A percentile compares a stretch with the other conserved stretches of the same genome.
phyloP scores from a whole-genome alignment of 306 rosid species.

The Mimosa pudica region DNA sequence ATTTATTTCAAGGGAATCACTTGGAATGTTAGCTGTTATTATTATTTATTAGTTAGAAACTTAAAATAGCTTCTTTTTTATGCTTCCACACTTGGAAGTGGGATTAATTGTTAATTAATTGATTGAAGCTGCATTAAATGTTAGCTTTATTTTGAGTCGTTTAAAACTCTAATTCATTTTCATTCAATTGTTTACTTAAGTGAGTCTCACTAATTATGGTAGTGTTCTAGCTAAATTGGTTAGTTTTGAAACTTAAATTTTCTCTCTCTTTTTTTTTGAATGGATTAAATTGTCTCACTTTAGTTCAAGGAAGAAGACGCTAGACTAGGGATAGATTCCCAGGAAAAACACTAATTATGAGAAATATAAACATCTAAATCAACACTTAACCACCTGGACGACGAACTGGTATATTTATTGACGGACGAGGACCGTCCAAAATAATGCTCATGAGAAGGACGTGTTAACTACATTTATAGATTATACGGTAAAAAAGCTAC shows the following conservation, averaged over 20 bases:
- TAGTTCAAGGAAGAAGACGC: not conserved
- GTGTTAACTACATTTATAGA: not conserved
- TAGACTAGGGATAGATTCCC: not conserved
- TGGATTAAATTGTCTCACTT: not conserved
- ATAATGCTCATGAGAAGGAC: not conserved
- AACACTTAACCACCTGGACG: not conserved
- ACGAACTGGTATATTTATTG: not conserved
- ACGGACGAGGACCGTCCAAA: not conserved
- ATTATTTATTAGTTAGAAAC: not conserved
- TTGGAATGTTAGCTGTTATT: not conserved
- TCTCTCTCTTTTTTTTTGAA: not conserved
- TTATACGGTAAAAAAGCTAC: no score
- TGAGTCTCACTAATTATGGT: not conserved
- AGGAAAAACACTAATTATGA: not conserved
- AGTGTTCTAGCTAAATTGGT: not conserved
- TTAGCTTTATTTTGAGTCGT: not conserved
- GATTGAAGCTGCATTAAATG: not conserved
- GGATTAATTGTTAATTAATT: not conserved
- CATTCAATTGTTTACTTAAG: not conserved
- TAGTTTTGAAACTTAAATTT: not conserved
- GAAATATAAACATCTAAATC: not conserved
- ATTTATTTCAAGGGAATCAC: not conserved
- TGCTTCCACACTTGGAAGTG: not conserved
- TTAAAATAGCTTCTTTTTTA: not conserved
- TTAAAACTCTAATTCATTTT: not conserved